Evolutionary conservation across 140 eudicot species (phyloP).

Genomic region (Senecio squalidus): DNA sequence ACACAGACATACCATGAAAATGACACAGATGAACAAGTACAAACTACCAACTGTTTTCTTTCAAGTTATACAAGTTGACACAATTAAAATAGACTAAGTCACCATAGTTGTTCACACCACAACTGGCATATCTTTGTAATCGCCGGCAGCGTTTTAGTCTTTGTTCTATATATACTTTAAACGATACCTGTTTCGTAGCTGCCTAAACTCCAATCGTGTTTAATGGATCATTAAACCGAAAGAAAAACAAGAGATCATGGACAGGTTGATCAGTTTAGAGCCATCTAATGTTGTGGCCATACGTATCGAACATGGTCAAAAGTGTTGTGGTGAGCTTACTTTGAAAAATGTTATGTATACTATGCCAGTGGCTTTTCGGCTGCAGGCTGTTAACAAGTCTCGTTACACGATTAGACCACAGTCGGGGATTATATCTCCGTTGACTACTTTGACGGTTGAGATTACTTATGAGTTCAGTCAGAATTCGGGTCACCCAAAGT

Average conservation of each 20-base stretch:
- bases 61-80: conserved; percentile 23
- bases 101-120: conserved; percentile 50
- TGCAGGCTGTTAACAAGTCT: conserved; percentile 49
- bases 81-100: conserved; percentile 45
- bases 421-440: conserved; percentile 63
- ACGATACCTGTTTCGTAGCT: conserved; percentile 5
- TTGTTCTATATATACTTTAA: conserved; percentile 22
- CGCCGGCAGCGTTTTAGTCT: conserved; percentile 44
- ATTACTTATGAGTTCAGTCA: conserved; percentile 41
- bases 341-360: conserved; percentile 71
- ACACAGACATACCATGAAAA: conserved; percentile 23
- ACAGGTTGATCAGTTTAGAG: conserved; percentile 61
- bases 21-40: conserved; percentile 27
- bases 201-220: conserved; percentile 15
- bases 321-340: conserved; percentile 51
- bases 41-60: conserved; percentile 22
- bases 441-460: conserved; percentile 44
- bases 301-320: conserved; percentile 53
- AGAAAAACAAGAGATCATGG: conserved; percentile 29
- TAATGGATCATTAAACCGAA: not conserved
- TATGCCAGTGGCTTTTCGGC: conserved; percentile 71
- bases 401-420: conserved; percentile 54
- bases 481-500: conserved; percentile 33
- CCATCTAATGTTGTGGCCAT: conserved; percentile 61
- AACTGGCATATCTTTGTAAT: conserved; percentile 47